These are phyloP conservation scores for Hypomyces rosellus DNA, from an alignment of 2,329 filamentous ascomycete genomes.

Conservation along the genomic window DNA sequence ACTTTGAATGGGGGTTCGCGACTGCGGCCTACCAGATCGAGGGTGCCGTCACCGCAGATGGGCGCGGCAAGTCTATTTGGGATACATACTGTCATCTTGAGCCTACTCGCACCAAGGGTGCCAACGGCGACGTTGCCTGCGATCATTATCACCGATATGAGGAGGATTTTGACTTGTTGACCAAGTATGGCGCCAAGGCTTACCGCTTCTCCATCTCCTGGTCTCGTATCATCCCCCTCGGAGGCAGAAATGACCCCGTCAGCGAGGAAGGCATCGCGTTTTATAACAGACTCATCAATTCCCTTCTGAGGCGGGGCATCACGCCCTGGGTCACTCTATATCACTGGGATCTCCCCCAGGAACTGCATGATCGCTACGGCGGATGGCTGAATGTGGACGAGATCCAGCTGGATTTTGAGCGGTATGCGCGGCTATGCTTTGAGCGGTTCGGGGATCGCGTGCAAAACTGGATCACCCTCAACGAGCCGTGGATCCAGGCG, in stretches of 20 bases:
- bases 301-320: constrained; percentile 50
- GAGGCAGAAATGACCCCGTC: constrained; percentile 55
- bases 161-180: constrained; percentile 55
- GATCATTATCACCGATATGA: constrained; percentile 36
- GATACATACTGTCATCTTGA: constrained; percentile 36
- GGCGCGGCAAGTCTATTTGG: constrained; percentile 38
- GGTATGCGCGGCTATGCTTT: constrained; percentile 31
- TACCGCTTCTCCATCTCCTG: constrained; percentile 63
- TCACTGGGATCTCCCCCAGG: constrained; percentile 51
- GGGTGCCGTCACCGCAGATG: constrained; percentile 34
- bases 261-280: constrained; percentile 55
- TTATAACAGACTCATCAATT: constrained; percentile 55
- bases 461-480: constrained; percentile 34
- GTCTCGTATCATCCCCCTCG: constrained; percentile 59
- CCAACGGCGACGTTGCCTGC: constrained; percentile 42
- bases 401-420: constrained; percentile 28
- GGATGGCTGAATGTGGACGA: constrained; percentile 28
- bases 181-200: constrained; percentile 49
- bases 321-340: constrained; percentile 57
- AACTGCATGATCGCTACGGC: constrained; percentile 30
- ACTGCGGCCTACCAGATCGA: constrained; percentile 41
- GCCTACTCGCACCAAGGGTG: constrained; percentile 33
- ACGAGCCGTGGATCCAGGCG: constrained; percentile 33
- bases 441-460: constrained; percentile 36
- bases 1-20: constrained; percentile 36